These are phyloP conservation scores for Aspergillus sojae DNA, from an alignment of 2,329 filamentous ascomycete species.

Conservation along the genomic window DNA sequence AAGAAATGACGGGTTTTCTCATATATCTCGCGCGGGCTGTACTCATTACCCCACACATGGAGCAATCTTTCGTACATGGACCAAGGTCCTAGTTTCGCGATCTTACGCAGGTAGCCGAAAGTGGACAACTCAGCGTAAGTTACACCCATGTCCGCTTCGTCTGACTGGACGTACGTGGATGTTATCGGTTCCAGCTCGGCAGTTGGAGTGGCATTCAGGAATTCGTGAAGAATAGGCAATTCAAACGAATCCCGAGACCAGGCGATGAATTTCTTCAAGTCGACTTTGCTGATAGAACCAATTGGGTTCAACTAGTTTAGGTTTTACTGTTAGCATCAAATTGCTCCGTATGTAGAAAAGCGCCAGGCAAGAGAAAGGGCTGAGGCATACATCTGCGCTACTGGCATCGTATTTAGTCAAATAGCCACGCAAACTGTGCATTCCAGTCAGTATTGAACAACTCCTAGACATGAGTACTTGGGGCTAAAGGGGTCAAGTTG, in stretches of 20 bases:
- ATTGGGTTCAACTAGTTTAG: constrained; percentile 38
- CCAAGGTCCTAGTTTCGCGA: constrained; percentile 57
- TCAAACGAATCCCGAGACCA: constrained; percentile 63
- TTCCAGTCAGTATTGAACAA: constrained; percentile 35
- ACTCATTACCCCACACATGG: constrained; percentile 50
- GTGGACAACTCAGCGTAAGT: constrained; percentile 58
- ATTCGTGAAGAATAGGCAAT: constrained; percentile 66
- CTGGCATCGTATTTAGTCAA: constrained; percentile 71
- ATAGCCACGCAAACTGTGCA: constrained; percentile 50
- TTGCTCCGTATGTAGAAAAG: not conserved
- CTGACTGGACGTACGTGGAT: constrained; percentile 60
- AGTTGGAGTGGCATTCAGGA: constrained; percentile 65
- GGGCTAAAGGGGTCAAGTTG: not conserved
- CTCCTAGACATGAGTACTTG: no score
- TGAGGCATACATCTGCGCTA: constrained; percentile 55
- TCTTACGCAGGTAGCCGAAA: constrained; percentile 59
- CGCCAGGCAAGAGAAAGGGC: not conserved
- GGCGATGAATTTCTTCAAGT: constrained; percentile 72
- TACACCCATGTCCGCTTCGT: constrained; percentile 59
- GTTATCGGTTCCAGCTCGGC: constrained; percentile 70
- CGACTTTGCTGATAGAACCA: constrained; percentile 63
- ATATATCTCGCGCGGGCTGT: constrained; percentile 48
- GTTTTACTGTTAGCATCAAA: constrained; percentile 5
- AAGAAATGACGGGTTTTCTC: constrained; percentile 51
- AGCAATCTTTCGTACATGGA: constrained; percentile 58